Conservation (phyloP, 331 rosid species). For the Quercus lobata region DNA sequence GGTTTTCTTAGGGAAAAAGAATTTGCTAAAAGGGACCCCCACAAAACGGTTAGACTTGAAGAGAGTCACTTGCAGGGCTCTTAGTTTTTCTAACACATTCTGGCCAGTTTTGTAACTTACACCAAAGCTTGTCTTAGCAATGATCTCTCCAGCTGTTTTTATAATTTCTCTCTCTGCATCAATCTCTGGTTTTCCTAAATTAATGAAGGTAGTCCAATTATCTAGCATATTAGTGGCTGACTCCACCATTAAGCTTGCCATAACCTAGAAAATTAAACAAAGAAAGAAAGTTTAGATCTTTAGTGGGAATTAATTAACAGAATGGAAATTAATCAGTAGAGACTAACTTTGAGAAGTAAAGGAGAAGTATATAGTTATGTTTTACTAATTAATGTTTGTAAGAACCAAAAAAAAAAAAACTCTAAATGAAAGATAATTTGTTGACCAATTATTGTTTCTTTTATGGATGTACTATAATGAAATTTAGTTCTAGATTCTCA, state of each 20-base stretch:
- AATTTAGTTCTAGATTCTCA: background rate
- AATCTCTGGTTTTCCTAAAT: slow-evolving; percentile 43
- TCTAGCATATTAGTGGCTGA: slow-evolving; percentile 56
- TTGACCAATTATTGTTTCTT: background rate
- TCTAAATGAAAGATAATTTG: background rate
- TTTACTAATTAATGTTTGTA: background rate
- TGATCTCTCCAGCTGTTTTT: slow-evolving; percentile 63
- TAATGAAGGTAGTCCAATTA: slow-evolving; percentile 43
- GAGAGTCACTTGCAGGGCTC: slow-evolving; percentile 57
- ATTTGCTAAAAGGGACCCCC: slow-evolving; percentile 68
- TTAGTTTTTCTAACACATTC: slow-evolving; percentile 43
- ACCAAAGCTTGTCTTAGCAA: slow-evolving; percentile 75
- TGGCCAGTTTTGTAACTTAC: slow-evolving; percentile 32
- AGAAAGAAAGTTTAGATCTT: background rate
- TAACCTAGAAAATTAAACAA: slow-evolving; percentile 32
- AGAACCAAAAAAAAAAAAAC: background rate
- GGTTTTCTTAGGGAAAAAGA: slow-evolving; percentile 37
- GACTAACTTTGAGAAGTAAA: background rate
- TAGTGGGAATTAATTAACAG: background rate
- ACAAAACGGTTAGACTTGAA: slow-evolving; percentile 56
- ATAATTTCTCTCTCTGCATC: slow-evolving; percentile 62
- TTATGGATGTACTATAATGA: background rate
- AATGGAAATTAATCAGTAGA: background rate
- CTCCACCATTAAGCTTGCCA: slow-evolving; percentile 59
- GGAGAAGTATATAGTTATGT: background rate